phyloP scores from a whole-genome alignment of 306 rosid genomes.

The Acacia melanoxylon region DNA sequence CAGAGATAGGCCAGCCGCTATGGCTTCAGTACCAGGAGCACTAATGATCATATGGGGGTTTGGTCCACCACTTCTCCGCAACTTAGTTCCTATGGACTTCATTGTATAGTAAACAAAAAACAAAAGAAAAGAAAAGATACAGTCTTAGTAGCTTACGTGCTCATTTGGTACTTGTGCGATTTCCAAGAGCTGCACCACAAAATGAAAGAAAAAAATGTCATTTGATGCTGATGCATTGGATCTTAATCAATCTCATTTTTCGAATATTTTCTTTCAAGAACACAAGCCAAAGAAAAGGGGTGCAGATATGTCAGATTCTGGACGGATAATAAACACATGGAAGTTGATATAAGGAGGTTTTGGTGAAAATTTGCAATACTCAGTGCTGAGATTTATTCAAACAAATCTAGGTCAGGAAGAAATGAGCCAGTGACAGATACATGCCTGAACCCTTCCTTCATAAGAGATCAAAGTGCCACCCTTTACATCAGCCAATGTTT shows the following conservation, averaged over 20 bases:
- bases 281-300: conserved; percentile 6
- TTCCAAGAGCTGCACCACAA: conserved; percentile 83
- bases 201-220: conserved; percentile 31
- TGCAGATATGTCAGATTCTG: background rate
- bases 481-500: conserved; percentile 98
- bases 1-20: background rate
- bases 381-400: background rate
- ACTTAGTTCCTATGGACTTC: background rate
- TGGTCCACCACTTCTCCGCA: background rate
- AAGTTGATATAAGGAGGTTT: conserved; percentile 11
- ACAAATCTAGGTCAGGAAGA: conserved; percentile 16
- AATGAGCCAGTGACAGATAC: conserved; percentile 20
- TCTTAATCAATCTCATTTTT: background rate
- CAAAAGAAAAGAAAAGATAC: conserved; percentile 5
- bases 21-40: background rate
- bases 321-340: background rate
- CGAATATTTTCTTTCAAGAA: conserved; percentile 4
- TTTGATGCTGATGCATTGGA: background rate
- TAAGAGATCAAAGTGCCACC: conserved; percentile 98
- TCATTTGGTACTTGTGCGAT: conserved; percentile 97
- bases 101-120: background rate
- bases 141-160: conserved; percentile 62
- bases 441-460: conserved; percentile 89
- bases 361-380: background rate
- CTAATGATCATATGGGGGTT: background rate